Evolutionary conservation across 1,284 basidiomycete genomes (phyloP).

Genomic region (Bondarzewia mesenterica): DNA sequence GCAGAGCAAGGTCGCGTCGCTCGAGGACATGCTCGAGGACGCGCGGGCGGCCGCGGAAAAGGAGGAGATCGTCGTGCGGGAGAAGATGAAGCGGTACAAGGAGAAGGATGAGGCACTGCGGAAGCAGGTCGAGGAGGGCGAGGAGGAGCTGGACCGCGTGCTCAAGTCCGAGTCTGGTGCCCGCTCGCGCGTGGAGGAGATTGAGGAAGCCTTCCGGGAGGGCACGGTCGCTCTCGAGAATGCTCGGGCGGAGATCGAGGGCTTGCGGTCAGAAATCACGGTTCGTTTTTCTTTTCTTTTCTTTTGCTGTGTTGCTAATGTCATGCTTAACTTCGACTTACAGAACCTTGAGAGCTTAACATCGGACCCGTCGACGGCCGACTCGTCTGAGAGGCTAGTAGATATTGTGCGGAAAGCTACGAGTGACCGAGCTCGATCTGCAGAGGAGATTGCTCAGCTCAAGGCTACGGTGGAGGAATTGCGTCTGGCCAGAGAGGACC

Average conservation of each 20-base stretch:
- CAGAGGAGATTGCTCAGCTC: conserved; percentile 46
- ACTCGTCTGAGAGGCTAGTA: conserved; percentile 25
- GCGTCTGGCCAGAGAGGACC: conserved; percentile 14
- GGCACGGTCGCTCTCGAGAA: conserved; percentile 85
- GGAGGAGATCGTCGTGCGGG: conserved; percentile 61
- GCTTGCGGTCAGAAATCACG: conserved; percentile 66
- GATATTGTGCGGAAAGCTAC: conserved; percentile 34
- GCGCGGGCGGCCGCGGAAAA: conserved; percentile 61
- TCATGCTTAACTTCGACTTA: conserved; percentile 8
- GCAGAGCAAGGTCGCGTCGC: conserved; percentile 62
- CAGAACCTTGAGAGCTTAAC: conserved; percentile 48
- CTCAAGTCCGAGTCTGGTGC: conserved; percentile 56
- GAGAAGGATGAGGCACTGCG: conserved; percentile 71
- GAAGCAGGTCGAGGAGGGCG: conserved; percentile 56
- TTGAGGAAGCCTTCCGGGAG: conserved; percentile 84
- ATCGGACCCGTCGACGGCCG: conserved; percentile 20
- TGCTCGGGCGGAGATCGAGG: conserved; percentile 88
- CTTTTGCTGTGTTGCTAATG: neutral
- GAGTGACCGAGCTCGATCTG: conserved; percentile 36
- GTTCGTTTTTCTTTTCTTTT: conserved; percentile 40
- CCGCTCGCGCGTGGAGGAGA: conserved; percentile 64
- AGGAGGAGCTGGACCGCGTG: conserved; percentile 57
- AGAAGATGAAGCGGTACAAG: conserved; percentile 63
- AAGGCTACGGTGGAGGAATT: conserved; percentile 37
- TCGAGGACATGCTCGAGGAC: conserved; percentile 88